Base-by-base conservation (phyloP, 768 basidiomycete species). In the Collybia sp. region DNA sequence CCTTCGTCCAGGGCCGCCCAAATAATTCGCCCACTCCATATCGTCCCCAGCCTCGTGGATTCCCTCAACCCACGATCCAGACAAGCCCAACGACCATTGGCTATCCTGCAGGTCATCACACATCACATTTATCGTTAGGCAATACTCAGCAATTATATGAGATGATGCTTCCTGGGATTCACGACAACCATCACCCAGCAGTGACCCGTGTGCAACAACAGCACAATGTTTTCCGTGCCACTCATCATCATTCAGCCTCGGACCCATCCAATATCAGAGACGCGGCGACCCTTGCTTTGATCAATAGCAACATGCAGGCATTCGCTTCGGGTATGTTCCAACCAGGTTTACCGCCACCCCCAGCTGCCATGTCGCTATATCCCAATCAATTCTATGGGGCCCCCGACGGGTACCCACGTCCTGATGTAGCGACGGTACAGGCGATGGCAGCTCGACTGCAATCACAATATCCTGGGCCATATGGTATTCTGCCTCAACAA, bases 221-320 rank as follows among this genome's bases (percentile, higher is more conserved):
- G 58, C 83, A 83, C 58, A 82, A 80, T 53, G 75, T 75, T 38
- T 89, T 85, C 69, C 83, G 85, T 32, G 73, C 70, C 19, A 79
- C 76, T 18, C 88, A 91, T 61, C 88, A 90, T 51, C 88, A 91
- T 63, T 90, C 88, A 31, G 77, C 86, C 3, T 89, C 88, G 1
- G 88, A 91, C 58, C 88, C 88, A 3, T 85, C 87, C 30, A 76
- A 81, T 8, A 70, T 89, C 33, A 79, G 88, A 40, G 88, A 90
- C 55, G 81, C 79, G 33, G 73, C 82, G 30, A 62, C 82, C n/a
- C 63, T 88, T 40, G 79, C 84, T 30, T 57, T 88, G 49, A 65
- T 89, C 54, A 77, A 71, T 54, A 73, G 62, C 46, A 75, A 67
- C 53, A 70, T 83, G 58, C 79, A 76, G 54, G 70, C 73, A 5